These are phyloP conservation scores for Xanthoceras sorbifolium DNA, from an alignment of 345 rosid genomes.

Conservation along the genomic window DNA sequence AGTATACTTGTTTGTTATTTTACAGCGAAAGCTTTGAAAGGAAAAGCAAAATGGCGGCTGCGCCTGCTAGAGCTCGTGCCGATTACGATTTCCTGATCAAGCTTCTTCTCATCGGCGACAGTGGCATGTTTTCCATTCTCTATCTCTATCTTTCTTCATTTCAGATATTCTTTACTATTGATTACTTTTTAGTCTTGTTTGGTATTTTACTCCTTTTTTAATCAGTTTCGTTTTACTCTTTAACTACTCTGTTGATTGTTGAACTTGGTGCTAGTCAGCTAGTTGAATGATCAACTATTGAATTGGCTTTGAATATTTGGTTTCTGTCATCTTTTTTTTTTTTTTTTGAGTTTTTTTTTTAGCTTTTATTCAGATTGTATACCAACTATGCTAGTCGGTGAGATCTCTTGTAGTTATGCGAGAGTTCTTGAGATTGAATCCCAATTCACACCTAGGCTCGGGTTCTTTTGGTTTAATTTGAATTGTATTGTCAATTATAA, in stretches of 20 bases:
- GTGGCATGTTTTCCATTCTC: slow-evolving; percentile 32
- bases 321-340: background rate
- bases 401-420: no score
- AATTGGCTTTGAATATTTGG: background rate
- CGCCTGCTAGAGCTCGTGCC: slow-evolving; percentile 55
- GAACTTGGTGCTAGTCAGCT: background rate
- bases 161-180: slow-evolving; percentile 17
- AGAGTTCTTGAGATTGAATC: background rate
- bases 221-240: background rate
- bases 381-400: no score
- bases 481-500: background rate
- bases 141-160: background rate
- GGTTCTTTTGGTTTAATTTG: background rate
- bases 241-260: background rate
- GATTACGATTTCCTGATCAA: slow-evolving; percentile 56
- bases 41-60: slow-evolving; percentile 40
- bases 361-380: background rate
- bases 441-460: background rate
- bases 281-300: background rate
- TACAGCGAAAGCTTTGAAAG: background rate
- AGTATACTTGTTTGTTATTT: background rate
- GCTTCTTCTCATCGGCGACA: slow-evolving; percentile 56
- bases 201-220: background rate
- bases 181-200: background rate
- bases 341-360: background rate